Evolutionary conservation across 495 filamentous ascomycete species (phyloP), one percentile per base, ranked within the genome.

Genomic region (Aspergillus hancockii): DNA sequence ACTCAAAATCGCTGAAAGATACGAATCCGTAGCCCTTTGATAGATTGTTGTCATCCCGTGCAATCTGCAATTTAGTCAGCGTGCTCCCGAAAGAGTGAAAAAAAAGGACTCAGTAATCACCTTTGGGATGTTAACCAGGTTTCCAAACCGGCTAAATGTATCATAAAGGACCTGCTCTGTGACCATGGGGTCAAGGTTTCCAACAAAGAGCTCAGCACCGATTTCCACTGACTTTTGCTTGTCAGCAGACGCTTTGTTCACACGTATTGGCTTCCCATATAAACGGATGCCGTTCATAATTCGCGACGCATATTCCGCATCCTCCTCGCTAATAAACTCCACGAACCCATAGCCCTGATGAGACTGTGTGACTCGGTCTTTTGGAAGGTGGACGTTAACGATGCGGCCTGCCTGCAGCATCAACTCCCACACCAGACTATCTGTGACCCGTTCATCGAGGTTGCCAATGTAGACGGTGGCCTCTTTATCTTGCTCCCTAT

Each of bases 341-440:
- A 99, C 93, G 71, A 99, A 99, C 57, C 94, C 94, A 82, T 96
- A 99, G 55, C 95, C 95, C 78, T 98, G 94, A 74, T 99, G 94
- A 18, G 86, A 87, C 64, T 96, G 92, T 22, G 93, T 96, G 50
- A 99, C 94, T 68, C 94, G 89, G 70, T 99, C 94, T 79, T 97
- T 97, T 18, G 94, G 94, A 52, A 99, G 81, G 71, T 99, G 94
- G 50, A 99, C 93, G 72, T 97, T 97, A 67, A 95, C 90, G 66
- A 99, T 92, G 59, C 92, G 92, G 43, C 95, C 94, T 61, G 89
- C 91, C 79, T 99, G 94, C 40, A 96, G 83, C 93, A 98, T 97
- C 64, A 99, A 83, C 81, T 98, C 94, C 88, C 91, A 96, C 65
- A 99, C 86, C 51, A 97, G 79, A 64, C 88, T 88, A 74, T 97